Conservation (phyloP, 129 eudicot species). For the Centella asiatica region DNA sequence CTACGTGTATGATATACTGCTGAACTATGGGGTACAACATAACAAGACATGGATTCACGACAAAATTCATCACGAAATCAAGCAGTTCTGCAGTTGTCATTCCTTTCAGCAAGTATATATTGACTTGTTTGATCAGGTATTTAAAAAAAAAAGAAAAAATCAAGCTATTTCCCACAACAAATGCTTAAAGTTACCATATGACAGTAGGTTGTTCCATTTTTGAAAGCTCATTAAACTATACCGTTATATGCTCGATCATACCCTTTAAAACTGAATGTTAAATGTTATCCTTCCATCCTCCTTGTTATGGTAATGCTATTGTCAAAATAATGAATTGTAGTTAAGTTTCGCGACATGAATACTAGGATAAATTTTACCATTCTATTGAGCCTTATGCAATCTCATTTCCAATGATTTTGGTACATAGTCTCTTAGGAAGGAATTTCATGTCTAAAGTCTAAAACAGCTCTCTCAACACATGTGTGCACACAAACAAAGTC, state of each 20-base stretch:
- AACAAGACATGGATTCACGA: slow-evolving; percentile 96
- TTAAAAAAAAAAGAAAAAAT: too few species aligned
- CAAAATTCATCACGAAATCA: slow-evolving; percentile 97
- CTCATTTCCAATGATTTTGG: too few species aligned
- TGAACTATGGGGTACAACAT: slow-evolving; percentile 78
- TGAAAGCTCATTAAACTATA: not conserved
- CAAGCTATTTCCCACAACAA: too few species aligned
- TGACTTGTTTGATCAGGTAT: slow-evolving; percentile 99
- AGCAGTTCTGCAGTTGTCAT: slow-evolving; percentile 93
- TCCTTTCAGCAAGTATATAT: slow-evolving; percentile 95
- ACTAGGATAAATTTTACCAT: too few species aligned
- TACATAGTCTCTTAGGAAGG: too few species aligned
- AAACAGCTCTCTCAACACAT: too few species aligned
- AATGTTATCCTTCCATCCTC: not conserved
- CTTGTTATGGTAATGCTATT: not conserved
- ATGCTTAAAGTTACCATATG: not conserved
- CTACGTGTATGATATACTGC: slow-evolving; percentile 72
- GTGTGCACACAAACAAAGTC: too few species aligned
- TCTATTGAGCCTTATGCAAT: too few species aligned
- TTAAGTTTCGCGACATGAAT: too few species aligned
- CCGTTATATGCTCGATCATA: not conserved
- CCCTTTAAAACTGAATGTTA: not conserved
- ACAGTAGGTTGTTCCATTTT: not conserved
- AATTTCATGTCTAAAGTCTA: too few species aligned
- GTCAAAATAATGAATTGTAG: not conserved